Conservation (phyloP, 805 yeast genomes). For the Zygosaccharomyces bisporus region DNA sequence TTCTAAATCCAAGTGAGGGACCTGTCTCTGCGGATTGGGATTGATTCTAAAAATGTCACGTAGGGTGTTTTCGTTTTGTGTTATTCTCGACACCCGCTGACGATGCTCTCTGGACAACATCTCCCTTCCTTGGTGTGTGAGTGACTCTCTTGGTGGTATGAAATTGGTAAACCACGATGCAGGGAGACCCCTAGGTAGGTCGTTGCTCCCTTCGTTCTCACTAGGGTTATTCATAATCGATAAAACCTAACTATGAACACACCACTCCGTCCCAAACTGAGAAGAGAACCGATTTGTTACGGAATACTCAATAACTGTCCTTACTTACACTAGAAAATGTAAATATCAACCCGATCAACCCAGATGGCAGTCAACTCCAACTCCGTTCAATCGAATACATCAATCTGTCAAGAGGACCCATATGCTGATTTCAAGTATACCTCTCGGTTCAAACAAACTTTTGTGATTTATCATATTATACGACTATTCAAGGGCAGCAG, state of each 20-base stretch:
- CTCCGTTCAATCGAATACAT: background rate
- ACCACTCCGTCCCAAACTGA: background rate
- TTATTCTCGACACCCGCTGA: constrained; percentile 20
- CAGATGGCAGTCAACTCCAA: background rate
- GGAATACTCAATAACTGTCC: background rate
- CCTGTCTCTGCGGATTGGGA: constrained; percentile 11
- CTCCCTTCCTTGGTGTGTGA: constrained; percentile 18
- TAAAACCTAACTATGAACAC: background rate
- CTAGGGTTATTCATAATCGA: constrained; percentile 10
- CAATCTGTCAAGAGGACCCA: background rate
- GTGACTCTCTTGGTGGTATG: constrained; percentile 18
- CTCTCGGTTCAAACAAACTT: constrained; percentile 8
- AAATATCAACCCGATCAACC: background rate
- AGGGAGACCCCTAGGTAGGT: constrained; percentile 19
- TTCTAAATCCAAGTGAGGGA: constrained; percentile 3
- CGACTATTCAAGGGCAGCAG: constrained; percentile 1
- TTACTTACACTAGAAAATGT: background rate
- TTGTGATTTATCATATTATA: constrained; percentile 13
- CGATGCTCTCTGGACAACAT: constrained; percentile 22
- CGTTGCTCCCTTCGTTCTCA: constrained; percentile 11
- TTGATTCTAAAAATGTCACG: constrained; percentile 19
- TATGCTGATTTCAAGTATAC: background rate
- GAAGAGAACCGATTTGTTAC: background rate
- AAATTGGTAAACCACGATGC: constrained; percentile 24
- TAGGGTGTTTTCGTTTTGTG: constrained; percentile 21